Evolutionary conservation across 78 protist species (phyloP).

Genomic region (Polysphondylium violaceum): DNA sequence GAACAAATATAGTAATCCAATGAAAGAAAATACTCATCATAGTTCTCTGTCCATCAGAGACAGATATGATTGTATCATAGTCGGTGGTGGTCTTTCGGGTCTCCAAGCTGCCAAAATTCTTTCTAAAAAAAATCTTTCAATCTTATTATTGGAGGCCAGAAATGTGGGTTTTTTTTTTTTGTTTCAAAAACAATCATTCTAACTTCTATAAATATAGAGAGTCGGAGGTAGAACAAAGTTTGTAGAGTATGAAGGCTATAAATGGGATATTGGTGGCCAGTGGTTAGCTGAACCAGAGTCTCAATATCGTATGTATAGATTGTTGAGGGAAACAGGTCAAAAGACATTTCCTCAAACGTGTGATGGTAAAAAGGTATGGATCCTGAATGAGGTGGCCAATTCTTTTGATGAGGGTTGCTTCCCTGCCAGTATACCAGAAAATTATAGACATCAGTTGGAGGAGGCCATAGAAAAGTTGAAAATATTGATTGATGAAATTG

Average conservation of each 20-base stretch:
- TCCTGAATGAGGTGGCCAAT: no score
- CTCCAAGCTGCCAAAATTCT: slow-evolving; percentile 9
- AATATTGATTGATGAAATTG: no score
- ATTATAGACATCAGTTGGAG: no score
- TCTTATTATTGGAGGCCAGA: slow-evolving; percentile 16
- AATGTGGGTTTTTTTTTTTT: slow-evolving; percentile 11
- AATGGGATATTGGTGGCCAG: slow-evolving; percentile 67
- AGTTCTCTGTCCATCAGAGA: no score
- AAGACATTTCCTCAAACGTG: slow-evolving; percentile 55
- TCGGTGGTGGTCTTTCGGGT: slow-evolving; percentile 64
- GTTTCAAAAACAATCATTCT: background rate
- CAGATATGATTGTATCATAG: slow-evolving; percentile 24
- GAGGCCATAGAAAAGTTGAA: no score
- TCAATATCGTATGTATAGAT: slow-evolving; percentile 17
- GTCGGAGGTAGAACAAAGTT: slow-evolving; percentile 50
- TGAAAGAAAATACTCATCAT: no score
- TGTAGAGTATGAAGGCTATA: slow-evolving; percentile 10
- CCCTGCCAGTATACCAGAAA: no score
- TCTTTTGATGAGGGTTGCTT: no score
- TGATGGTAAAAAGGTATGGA: slow-evolving; percentile 41
- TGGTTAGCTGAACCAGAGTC: slow-evolving; percentile 67
- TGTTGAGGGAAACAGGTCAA: slow-evolving; percentile 7
- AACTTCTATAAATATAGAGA: background rate
- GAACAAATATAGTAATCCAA: no score
- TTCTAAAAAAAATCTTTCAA: background rate